A percentile compares a stretch with the other conserved stretches of the same genome.
Evolutionary conservation across 1,284 basidiomycete species (phyloP).

Genomic region (Pisolithus thermaeus): DNA sequence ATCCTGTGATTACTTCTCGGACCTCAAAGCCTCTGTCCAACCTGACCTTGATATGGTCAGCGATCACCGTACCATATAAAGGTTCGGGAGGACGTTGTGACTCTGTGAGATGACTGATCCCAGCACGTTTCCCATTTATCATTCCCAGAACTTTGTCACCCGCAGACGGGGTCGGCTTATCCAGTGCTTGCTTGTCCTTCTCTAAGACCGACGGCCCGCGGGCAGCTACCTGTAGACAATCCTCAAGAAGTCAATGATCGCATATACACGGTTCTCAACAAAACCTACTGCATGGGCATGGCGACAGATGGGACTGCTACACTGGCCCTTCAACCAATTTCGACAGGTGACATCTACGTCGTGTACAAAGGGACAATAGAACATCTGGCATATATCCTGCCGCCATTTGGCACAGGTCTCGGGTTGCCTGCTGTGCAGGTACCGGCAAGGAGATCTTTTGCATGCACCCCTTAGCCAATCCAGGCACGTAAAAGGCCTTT

Average conservation of each 20-base stretch:
- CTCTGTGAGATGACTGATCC: background rate
- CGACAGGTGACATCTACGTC: background rate
- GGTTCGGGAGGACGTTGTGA: constrained; percentile 9
- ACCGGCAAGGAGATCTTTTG: background rate
- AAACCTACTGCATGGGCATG: no score
- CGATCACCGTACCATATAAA: constrained; percentile 16
- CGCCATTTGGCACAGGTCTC: background rate
- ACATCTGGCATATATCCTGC: background rate
- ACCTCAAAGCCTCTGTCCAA: constrained; percentile 37
- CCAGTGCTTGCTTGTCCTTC: background rate
- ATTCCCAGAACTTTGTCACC: background rate
- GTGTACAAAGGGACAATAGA: background rate
- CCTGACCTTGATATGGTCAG: constrained; percentile 30
- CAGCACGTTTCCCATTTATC: background rate
- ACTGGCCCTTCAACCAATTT: no score
- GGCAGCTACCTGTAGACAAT: background rate
- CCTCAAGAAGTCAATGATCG: background rate
- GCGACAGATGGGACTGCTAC: no score
- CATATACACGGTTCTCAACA: background rate
- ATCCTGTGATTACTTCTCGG: constrained; percentile 33
- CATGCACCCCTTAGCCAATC: background rate
- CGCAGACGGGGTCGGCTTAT: background rate
- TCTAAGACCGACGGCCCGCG: background rate
- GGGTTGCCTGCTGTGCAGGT: background rate
- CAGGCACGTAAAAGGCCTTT: background rate